These are phyloP conservation scores for Coffea canephora DNA, from an alignment of 257 asterid species.

Conservation along the genomic window DNA sequence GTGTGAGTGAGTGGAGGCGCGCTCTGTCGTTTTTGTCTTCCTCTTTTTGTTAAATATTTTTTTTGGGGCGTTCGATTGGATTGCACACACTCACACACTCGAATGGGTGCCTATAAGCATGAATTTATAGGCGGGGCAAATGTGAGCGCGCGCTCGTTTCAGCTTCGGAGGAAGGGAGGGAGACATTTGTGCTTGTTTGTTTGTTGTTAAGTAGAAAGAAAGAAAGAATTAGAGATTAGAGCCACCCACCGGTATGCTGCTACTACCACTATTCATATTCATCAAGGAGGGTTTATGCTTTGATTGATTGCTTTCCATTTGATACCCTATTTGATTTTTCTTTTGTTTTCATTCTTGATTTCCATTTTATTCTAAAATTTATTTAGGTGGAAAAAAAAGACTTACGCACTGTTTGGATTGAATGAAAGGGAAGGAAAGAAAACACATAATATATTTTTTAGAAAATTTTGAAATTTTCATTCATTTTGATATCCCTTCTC, in stretches of 20 bases:
- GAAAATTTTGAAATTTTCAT: too few relatives aligned
- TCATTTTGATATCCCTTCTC: too few relatives aligned
- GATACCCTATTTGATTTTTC: background rate
- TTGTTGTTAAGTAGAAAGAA: too few relatives aligned
- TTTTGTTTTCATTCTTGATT: background rate
- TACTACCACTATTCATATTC: too few relatives aligned
- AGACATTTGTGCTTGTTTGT: too few relatives aligned
- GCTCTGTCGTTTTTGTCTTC: background rate
- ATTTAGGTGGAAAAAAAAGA: too few relatives aligned
- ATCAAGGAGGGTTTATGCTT: slow-evolving; percentile 15
- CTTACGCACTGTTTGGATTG: too few relatives aligned
- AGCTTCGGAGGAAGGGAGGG: background rate
- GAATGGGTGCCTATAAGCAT: slow-evolving; percentile 17
- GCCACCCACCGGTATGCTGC: too few relatives aligned
- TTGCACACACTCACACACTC: slow-evolving; percentile 20
- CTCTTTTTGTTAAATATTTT: background rate
- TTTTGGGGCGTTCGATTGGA: too few relatives aligned
- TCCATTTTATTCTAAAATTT: background rate
- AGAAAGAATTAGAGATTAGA: too few relatives aligned
- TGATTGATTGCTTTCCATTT: background rate
- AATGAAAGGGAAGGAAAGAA: too few relatives aligned
- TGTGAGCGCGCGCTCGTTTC: background rate
- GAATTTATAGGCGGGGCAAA: slow-evolving; percentile 24
- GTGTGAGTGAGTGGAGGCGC: slow-evolving; percentile 1
- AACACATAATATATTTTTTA: too few relatives aligned